Base-by-base conservation (phyloP, 1,284 basidiomycete species). In the Schizopora paradoxa region DNA sequence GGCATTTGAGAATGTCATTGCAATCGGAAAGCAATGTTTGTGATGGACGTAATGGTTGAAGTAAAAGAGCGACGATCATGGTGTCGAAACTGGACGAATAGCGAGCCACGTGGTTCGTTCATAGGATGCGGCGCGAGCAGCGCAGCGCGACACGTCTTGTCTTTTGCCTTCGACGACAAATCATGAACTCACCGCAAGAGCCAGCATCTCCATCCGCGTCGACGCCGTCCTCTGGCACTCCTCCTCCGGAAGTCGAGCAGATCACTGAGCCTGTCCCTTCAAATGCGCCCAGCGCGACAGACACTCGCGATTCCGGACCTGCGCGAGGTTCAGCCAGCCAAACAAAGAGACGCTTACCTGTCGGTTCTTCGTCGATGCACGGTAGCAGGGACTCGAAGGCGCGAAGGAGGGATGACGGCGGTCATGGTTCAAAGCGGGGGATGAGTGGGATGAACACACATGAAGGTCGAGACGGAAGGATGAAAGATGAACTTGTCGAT, bases 101-200 rank as follows among this genome's bases (percentile, higher is more conserved):
- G 18, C 42, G 18, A 32, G 31, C 41, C 35, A 6, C 25, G 10
- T 28, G 10, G 28, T 6, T 13, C 5, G 4, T 38, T 14, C 31
- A 10, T 16, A 2, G 29, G 27, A 35, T n/a, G n/a, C 23, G 45
- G n/a, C 7, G 35, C 3, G 22, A 43, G 41, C 41, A 38, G 25
- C 45, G 38, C 26, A 14, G 8, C 28, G n/a, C 41, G 29, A 14
- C n/a, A n/a, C n/a, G n/a, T n/a, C n/a, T n/a, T n/a, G n/a, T n/a
- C n/a, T n/a, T n/a, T n/a, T n/a, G n/a, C n/a, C n/a, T n/a, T n/a
- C n/a, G n/a, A n/a, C n/a, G n/a, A 32, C 10, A 10, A n/a, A 45
- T 26, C 16, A 54, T 54, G 53, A 50, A 54, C 48, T 54, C 53
- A 19, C 53, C 53, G 26, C 53, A 18, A 25, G 53, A 54, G 31